Evolutionary conservation across 1,284 basidiomycete species (phyloP).

Genomic region (Phenoliferia sp.): DNA sequence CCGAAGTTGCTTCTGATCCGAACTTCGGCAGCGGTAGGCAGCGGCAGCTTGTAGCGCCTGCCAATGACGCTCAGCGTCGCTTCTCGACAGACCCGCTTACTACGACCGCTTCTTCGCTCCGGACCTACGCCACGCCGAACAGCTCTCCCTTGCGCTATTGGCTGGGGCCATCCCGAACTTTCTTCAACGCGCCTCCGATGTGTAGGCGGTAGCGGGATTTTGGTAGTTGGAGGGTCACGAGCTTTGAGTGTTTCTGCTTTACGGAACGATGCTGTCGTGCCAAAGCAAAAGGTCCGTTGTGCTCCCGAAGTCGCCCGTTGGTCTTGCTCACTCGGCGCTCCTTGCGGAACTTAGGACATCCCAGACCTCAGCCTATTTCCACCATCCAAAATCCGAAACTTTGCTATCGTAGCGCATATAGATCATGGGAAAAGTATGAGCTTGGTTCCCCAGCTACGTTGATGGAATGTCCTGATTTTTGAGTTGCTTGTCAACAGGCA

Average conservation of each 20-base stretch:
- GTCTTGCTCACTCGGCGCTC: neutral
- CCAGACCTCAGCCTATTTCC: slow-evolving; percentile 48
- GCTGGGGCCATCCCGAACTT: neutral
- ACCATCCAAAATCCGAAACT: slow-evolving; percentile 78
- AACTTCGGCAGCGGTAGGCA: no score
- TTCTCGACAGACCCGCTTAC: no score
- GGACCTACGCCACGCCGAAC: neutral
- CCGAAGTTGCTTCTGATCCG: no score
- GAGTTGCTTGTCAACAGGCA: slow-evolving; percentile 41
- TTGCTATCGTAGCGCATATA: slow-evolving; percentile 60
- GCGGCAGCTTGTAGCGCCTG: no score
- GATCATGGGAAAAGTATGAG: slow-evolving; percentile 72
- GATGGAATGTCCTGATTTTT: neutral
- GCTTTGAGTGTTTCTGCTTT: neutral
- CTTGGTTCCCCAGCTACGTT: slow-evolving; percentile 46
- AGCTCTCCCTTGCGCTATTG: neutral
- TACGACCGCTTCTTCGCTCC: no score
- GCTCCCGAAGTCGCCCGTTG: neutral
- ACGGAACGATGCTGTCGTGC: neutral
- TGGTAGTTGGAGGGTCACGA: neutral
- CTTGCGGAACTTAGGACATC: neutral
- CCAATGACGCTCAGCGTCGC: no score
- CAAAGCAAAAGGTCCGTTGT: neutral
- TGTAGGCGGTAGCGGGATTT: neutral
- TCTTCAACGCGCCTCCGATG: neutral